A percentile compares a stretch with the other conserved stretches of the same genome.
Evolutionary conservation across 2,329 filamentous ascomycete genomes (phyloP).

Genomic region (Trichoderma sp.): DNA sequence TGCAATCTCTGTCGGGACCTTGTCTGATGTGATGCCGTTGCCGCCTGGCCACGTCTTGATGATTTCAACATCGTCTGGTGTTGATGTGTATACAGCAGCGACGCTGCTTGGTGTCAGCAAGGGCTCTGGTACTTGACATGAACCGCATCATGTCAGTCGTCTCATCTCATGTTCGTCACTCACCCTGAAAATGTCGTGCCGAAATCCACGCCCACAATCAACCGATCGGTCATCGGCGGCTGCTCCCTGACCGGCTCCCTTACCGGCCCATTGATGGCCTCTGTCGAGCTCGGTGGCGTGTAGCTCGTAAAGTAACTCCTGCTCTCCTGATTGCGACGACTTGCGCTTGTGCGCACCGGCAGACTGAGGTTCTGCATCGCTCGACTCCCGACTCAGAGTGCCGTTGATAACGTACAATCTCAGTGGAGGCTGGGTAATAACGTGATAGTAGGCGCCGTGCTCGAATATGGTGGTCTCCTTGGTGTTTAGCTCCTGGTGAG

Average conservation of each 20-base stretch:
- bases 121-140: background rate
- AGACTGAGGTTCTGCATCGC: slow-evolving; percentile 48
- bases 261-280: slow-evolving; percentile 64
- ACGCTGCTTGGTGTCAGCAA: slow-evolving; percentile 45
- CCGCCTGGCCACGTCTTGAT: slow-evolving; percentile 85
- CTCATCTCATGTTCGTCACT: slow-evolving; percentile 28
- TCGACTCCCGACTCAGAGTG: background rate
- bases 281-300: slow-evolving; percentile 58
- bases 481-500: slow-evolving; percentile 3
- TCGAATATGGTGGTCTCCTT: background rate
- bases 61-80: slow-evolving; percentile 78
- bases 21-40: slow-evolving; percentile 85
- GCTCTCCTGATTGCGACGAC: slow-evolving; percentile 57
- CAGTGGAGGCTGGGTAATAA: background rate
- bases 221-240: slow-evolving; percentile 58
- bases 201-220: slow-evolving; percentile 81
- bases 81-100: slow-evolving; percentile 72
- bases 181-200: slow-evolving; percentile 82
- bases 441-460: no score
- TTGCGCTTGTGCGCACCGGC: slow-evolving; percentile 51
- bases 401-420: background rate
- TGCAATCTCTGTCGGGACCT: slow-evolving; percentile 79
- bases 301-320: slow-evolving; percentile 60
- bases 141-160: background rate
- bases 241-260: slow-evolving; percentile 58